Evolutionary conservation across 2,329 filamentous ascomycete species (phyloP).

Genomic region (Apiospora kogelbergensis): DNA sequence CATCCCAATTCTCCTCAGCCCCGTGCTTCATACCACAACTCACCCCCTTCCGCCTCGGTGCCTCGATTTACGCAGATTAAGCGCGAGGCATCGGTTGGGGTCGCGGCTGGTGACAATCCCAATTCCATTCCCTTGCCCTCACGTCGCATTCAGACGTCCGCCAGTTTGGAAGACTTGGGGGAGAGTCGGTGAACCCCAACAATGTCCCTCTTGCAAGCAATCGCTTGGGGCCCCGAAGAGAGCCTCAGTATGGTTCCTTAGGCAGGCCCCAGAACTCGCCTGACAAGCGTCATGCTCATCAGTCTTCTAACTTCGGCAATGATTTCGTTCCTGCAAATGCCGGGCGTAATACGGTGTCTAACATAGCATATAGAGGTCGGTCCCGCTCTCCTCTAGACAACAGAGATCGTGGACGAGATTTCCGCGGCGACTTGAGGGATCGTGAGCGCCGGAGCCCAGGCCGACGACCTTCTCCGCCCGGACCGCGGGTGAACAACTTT

Average conservation of each 20-base stretch:
- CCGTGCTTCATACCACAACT: neutral
- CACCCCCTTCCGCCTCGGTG: neutral
- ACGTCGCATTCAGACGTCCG: constrained; percentile 12
- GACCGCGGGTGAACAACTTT: constrained; percentile 44
- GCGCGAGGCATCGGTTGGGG: neutral
- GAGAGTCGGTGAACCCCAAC: constrained; percentile 2
- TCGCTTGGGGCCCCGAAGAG: constrained; percentile 1
- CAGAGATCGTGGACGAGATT: constrained; percentile 41
- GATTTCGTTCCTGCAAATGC: constrained; percentile 5
- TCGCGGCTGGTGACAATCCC: constrained; percentile 18
- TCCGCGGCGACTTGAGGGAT: constrained; percentile 15
- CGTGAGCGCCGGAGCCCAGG: constrained; percentile 26
- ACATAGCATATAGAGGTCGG: constrained; percentile 41
- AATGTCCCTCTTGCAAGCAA: constrained; percentile 6
- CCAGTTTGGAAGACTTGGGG: neutral
- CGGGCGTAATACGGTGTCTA: constrained; percentile 9
- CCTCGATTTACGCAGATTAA: neutral
- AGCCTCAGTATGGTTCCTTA: constrained; percentile 3
- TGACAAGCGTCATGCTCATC: constrained; percentile 9
- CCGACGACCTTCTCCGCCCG: constrained; percentile 39
- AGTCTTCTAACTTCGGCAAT: constrained; percentile 10
- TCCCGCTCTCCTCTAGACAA: constrained; percentile 54
- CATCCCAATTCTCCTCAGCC: neutral
- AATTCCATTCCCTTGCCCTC: constrained; percentile 29
- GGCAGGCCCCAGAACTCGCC: constrained; percentile 6